These are phyloP conservation scores for Phialophora chinensis DNA, from an alignment of 2,329 filamentous ascomycete genomes.

Conservation along the genomic window DNA sequence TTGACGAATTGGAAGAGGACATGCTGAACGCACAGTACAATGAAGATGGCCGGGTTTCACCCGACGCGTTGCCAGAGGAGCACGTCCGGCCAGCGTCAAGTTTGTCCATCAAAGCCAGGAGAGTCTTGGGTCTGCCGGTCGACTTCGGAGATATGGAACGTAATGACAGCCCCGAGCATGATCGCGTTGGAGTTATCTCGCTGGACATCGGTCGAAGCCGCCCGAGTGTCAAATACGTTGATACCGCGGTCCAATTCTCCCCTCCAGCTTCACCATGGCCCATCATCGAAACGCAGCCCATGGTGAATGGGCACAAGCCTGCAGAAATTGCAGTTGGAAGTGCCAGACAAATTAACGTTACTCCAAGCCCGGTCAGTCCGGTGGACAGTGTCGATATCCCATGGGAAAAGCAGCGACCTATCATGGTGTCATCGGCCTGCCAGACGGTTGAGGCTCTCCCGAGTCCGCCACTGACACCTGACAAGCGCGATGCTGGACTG, in stretches of 20 bases:
- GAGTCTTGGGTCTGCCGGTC: slow-evolving; percentile 51
- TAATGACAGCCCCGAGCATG: slow-evolving; percentile 39
- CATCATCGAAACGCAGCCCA: slow-evolving; percentile 48
- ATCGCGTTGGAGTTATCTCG: slow-evolving; percentile 19
- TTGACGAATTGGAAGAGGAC: slow-evolving; percentile 76
- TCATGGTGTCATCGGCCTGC: slow-evolving; percentile 51
- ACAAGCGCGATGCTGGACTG: slow-evolving; percentile 36
- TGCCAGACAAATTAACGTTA: slow-evolving; percentile 24
- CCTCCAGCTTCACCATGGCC: slow-evolving; percentile 75
- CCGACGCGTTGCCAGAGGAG: slow-evolving; percentile 52
- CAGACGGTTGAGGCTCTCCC: slow-evolving; percentile 51
- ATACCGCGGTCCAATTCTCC: slow-evolving; percentile 81
- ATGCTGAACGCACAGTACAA: slow-evolving; percentile 68
- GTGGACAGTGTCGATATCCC: slow-evolving; percentile 29
- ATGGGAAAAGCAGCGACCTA: slow-evolving; percentile 39
- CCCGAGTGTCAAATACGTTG: slow-evolving; percentile 63
- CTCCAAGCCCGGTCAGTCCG: slow-evolving; percentile 30
- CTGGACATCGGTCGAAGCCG: slow-evolving; percentile 16
- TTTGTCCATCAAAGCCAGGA: slow-evolving; percentile 53
- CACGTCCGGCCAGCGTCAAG: slow-evolving; percentile 47
- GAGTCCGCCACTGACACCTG: slow-evolving; percentile 46
- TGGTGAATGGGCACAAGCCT: slow-evolving; percentile 55
- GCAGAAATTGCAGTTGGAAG: slow-evolving; percentile 30
- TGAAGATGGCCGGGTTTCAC: slow-evolving; percentile 66
- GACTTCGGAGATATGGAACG: slow-evolving; percentile 45